These are phyloP conservation scores for Aspergillus flavus DNA, from an alignment of 2,329 filamentous ascomycete species.

Conservation along the genomic window DNA sequence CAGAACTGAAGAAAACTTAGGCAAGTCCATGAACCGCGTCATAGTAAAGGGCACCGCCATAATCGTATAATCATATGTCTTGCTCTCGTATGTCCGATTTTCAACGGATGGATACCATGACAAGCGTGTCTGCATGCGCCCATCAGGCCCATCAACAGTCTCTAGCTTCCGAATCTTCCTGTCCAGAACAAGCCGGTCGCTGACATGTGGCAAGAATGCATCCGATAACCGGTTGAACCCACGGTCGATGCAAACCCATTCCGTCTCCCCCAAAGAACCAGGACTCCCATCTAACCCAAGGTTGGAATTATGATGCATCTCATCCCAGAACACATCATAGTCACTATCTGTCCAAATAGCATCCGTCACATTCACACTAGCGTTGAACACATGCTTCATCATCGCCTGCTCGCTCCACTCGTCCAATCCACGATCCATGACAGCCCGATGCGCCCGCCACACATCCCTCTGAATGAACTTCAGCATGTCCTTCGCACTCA, in stretches of 20 bases:
- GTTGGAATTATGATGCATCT: slow-evolving; percentile 38
- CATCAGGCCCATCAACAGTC: slow-evolving; percentile 12
- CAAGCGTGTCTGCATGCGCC: slow-evolving; percentile 19
- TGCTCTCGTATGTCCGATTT: slow-evolving; percentile 28
- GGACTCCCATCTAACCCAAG: slow-evolving; percentile 33
- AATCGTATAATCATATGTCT: slow-evolving; percentile 44
- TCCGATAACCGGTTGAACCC: slow-evolving; percentile 40
- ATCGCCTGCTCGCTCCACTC: slow-evolving; percentile 30
- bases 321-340: slow-evolving; percentile 39
- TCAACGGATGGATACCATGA: slow-evolving; percentile 27
- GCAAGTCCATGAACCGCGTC: slow-evolving; percentile 42
- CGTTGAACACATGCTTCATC: slow-evolving; percentile 37
- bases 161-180: slow-evolving; percentile 29
- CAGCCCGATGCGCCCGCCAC: slow-evolving; percentile 24
- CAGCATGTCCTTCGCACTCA: slow-evolving; percentile 21
- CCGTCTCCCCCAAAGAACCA: slow-evolving; percentile 27
- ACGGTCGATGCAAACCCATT: slow-evolving; percentile 34
- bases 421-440: slow-evolving; percentile 28
- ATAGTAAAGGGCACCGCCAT: slow-evolving; percentile 43
- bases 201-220: slow-evolving; percentile 39
- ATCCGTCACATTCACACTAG: slow-evolving; percentile 43
- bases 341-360: slow-evolving; percentile 35
- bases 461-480: slow-evolving; percentile 25
- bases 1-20: slow-evolving; percentile 35
- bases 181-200: slow-evolving; percentile 25